phyloP scores from a whole-genome alignment of 176 grass and related monocot species.

The Eragrostis nindensis region DNA sequence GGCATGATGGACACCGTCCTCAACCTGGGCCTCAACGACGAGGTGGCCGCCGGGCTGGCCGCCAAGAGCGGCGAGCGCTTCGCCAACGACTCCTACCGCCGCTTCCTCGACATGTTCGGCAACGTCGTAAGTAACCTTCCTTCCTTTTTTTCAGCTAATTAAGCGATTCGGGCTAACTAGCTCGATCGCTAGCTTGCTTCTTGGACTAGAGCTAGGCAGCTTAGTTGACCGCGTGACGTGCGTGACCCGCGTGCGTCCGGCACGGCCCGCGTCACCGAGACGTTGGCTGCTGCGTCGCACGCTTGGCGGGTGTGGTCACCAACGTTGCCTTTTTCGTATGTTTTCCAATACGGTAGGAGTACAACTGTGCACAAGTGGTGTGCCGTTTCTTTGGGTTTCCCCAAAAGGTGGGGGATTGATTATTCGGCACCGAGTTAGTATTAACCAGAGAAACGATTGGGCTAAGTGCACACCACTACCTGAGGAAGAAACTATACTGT shows the following conservation, averaged over 20 bases:
- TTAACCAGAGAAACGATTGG: neutral
- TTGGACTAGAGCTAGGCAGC: too few relatives aligned
- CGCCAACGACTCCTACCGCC: slow-evolving; percentile 92
- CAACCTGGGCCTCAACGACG: slow-evolving; percentile 95
- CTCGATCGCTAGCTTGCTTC: too few relatives aligned
- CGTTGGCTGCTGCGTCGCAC: too few relatives aligned
- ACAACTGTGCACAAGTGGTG: neutral
- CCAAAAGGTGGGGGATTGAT: neutral
- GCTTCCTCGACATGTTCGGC: slow-evolving; percentile 99
- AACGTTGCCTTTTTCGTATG: neutral
- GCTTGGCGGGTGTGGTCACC: neutral
- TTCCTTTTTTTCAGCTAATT: too few relatives aligned
- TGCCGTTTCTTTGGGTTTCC: neutral
- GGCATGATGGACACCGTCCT: slow-evolving; percentile 99
- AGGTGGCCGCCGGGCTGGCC: slow-evolving; percentile 72
- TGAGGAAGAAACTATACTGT: too few relatives aligned
- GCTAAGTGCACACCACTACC: neutral
- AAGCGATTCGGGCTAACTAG: too few relatives aligned
- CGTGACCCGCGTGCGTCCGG: too few relatives aligned
- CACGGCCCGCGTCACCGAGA: too few relatives aligned
- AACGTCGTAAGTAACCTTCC: slow-evolving; percentile 65
- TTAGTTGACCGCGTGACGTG: too few relatives aligned
- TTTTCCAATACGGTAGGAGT: neutral
- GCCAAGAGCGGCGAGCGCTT: slow-evolving; percentile 93
- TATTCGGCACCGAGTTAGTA: neutral